These are phyloP conservation scores for Adansonia grandidieri DNA, from an alignment of 441 rosid species.

Conservation along the genomic window DNA sequence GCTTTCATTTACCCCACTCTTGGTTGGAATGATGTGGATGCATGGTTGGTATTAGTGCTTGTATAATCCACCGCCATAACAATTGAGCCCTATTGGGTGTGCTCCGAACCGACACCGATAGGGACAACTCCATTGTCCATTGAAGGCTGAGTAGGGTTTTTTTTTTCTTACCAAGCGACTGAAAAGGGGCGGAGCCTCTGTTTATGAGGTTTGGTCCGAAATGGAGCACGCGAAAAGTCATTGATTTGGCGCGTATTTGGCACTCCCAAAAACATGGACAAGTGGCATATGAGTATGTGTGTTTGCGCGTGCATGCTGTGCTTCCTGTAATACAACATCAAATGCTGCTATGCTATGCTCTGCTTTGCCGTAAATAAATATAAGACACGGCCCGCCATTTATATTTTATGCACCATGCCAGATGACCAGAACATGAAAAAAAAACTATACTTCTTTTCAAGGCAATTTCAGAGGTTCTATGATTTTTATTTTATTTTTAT, in stretches of 20 bases:
- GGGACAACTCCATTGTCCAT: conserved; percentile 32
- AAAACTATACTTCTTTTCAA: neutral
- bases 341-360: too few relatives aligned
- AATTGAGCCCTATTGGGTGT: conserved; percentile 23
- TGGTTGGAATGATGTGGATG: conserved; percentile 54
- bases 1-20: conserved; percentile 45
- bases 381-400: neutral
- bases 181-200: too few relatives aligned
- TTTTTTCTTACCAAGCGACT: too few relatives aligned
- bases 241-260: too few relatives aligned
- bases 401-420: neutral
- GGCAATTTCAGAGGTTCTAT: neutral
- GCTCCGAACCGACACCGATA: conserved; percentile 41
- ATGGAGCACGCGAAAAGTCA: too few relatives aligned
- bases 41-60: conserved; percentile 28
- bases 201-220: too few relatives aligned
- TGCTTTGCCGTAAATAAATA: neutral
- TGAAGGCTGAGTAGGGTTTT: neutral
- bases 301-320: too few relatives aligned
- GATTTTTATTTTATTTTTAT: neutral
- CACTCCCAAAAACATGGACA: too few relatives aligned
- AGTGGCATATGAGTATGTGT: too few relatives aligned
- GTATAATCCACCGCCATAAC: conserved; percentile 21
- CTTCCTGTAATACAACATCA: too few relatives aligned
- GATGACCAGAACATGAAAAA: neutral